Evolutionary conservation across 1,139 yeast genomes (phyloP), one percentile per base, ranked within the genome.

Genomic region (Pneumocystis sp.): DNA sequence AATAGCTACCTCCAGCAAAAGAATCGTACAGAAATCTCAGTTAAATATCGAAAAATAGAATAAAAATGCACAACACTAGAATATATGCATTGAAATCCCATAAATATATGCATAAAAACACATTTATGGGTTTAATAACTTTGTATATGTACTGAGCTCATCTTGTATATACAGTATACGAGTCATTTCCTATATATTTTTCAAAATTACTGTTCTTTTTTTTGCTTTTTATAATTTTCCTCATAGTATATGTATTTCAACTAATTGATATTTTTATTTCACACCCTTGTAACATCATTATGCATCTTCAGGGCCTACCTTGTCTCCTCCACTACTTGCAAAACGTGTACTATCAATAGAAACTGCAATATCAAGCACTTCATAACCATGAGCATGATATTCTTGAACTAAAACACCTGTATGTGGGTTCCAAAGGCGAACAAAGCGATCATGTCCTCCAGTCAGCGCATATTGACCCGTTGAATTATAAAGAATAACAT

Each of bases 251-350:
- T 31, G 34, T 5, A 31, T 5, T 31, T 31, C 34, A 31, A 31
- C 5, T 31, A 31, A 31, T 31, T 5, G 3, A 31, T 31, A 31
- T 31, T 31, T 31, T 31, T 31, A 31, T 31, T 31, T 31, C 5
- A 3, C 5, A 3, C 5, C 34, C 34, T 3, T 31, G 5, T 31
- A 31, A 5, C 34, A 31, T 19, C 7, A 42, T n/a, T n/a, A 12
- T 19, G 21, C 45, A 42, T 42, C n/a, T 42, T 42, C 45, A n/a
- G 1, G 5, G 25, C 31, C n/a, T 25, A 72, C 69, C n/a, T 75
- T 68, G 65, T 76, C 79, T 5, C 77, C 77, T 19, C 79, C 78
- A 31, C 75, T 73, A 63, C 76, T 72, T 40, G 72, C 77, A 65
- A 76, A 75, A 66, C 61, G 67, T 35, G 74, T 63, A 64, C 72